These are phyloP conservation scores for Fusarium sp. DNA, from an alignment of 2,329 filamentous ascomycete species.

Conservation along the genomic window DNA sequence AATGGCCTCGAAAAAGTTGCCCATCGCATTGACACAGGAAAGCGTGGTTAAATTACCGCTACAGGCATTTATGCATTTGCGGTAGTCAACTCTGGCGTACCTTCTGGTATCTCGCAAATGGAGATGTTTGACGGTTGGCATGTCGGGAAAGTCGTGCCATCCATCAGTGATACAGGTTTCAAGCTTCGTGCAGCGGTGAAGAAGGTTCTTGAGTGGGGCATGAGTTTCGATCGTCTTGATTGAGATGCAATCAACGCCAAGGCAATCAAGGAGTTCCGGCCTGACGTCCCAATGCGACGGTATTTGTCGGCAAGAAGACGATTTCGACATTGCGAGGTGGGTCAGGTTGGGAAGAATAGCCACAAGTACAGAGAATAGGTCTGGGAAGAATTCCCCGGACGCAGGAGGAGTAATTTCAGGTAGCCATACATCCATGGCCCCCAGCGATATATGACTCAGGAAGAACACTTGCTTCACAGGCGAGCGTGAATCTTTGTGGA, in stretches of 20 bases:
- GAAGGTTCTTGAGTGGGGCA: accelerated
- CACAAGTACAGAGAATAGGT: background rate
- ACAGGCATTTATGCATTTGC: background rate
- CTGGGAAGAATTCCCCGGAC: accelerated
- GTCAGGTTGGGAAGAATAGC: background rate
- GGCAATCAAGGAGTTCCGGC: background rate
- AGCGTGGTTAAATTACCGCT: background rate
- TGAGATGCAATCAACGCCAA: background rate
- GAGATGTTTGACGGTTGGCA: background rate
- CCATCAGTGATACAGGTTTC: background rate
- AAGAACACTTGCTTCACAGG: background rate
- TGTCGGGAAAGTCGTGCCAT: background rate
- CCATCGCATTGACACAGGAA: background rate
- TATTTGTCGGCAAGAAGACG: no score
- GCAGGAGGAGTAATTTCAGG: no score
- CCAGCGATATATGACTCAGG: no score
- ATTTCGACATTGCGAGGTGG: background rate
- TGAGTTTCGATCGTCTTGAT: background rate
- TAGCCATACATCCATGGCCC: no score
- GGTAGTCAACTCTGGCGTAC: background rate
- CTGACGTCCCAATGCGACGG: no score
- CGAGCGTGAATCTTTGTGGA: accelerated
- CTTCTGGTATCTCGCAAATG: accelerated
- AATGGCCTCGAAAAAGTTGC: background rate
- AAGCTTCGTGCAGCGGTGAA: background rate